Evolutionary conservation across 805 yeast genomes (phyloP).

Genomic region (Dipodascopsis uninucleata): DNA sequence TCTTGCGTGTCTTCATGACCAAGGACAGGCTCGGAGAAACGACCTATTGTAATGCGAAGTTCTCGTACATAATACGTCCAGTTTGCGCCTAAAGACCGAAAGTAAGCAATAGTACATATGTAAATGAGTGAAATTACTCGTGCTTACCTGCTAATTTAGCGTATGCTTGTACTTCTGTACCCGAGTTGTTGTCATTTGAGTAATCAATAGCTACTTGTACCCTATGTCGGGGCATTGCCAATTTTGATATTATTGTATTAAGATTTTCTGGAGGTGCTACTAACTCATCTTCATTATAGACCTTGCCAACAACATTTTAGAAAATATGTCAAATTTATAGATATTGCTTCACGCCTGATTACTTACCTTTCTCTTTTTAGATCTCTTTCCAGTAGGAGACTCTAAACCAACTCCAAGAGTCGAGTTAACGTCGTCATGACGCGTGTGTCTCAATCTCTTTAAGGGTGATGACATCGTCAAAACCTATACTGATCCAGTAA

Average conservation of each 20-base stretch:
- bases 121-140: not conserved
- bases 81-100: slow-evolving; percentile 38
- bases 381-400: slow-evolving; percentile 10
- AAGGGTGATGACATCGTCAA: slow-evolving; percentile 22
- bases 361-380: slow-evolving; percentile 23
- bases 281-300: slow-evolving; percentile 15
- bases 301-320: slow-evolving; percentile 3
- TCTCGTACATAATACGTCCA: slow-evolving; percentile 94
- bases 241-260: slow-evolving; percentile 52
- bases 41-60: slow-evolving; percentile 74
- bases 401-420: not conserved
- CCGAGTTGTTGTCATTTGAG: slow-evolving; percentile 67
- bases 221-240: slow-evolving; percentile 66
- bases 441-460: slow-evolving; percentile 16
- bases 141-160: slow-evolving; percentile 89
- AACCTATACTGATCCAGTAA: not conserved
- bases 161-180: slow-evolving; percentile 88
- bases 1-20: slow-evolving; percentile 31
- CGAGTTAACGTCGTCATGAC: slow-evolving; percentile 5
- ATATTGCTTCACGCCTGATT: not conserved
- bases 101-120: not conserved
- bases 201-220: slow-evolving; percentile 71
- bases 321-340: not conserved
- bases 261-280: slow-evolving; percentile 23
- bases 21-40: slow-evolving; percentile 53